Evolutionary conservation across 768 basidiomycete genomes (phyloP).

Genomic region (Gloeophyllum trabeum): DNA sequence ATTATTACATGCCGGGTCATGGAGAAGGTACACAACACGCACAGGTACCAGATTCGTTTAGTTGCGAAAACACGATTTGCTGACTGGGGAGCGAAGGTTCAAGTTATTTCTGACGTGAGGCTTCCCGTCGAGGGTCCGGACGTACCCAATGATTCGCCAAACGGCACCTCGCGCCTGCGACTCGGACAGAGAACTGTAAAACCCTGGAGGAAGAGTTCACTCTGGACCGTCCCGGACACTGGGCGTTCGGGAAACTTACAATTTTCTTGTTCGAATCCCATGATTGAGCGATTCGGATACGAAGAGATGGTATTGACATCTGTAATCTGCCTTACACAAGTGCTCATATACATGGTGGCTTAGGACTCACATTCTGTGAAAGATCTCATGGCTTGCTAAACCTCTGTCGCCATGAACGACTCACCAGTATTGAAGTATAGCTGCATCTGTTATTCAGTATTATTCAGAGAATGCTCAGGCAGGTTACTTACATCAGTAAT

Average conservation of each 20-base stretch:
- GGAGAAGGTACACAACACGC: conserved; percentile 6
- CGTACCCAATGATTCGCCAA: conserved; percentile 43
- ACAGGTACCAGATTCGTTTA: conserved; percentile 27
- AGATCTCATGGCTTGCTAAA: too few species aligned
- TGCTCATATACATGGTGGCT: not conserved
- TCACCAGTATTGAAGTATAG: conserved; percentile 42
- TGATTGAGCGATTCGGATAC: conserved; percentile 35
- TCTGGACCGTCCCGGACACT: not conserved
- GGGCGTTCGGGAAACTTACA: conserved; percentile 21
- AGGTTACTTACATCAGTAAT: conserved; percentile 53
- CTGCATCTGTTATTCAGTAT: too few species aligned
- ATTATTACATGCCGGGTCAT: not conserved
- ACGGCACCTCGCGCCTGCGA: conserved; percentile 35
- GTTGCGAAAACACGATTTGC: conserved; percentile 44
- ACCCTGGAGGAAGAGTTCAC: conserved; percentile 24
- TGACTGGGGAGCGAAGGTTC: conserved; percentile 33
- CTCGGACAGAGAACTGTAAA: conserved; percentile 31
- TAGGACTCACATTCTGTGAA: conserved; percentile 1
- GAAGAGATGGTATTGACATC: conserved; percentile 32
- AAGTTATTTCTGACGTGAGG: too few species aligned
- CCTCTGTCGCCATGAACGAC: too few species aligned
- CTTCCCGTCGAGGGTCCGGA: too few species aligned
- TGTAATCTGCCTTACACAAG: conserved; percentile 12
- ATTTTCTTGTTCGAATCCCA: conserved; percentile 43
- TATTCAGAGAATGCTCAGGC: too few species aligned